Evolutionary conservation across 371 early-diverging fungal genomes (phyloP), one percentile per base, ranked within the genome.

Genomic region (Mucor velutinosus): DNA sequence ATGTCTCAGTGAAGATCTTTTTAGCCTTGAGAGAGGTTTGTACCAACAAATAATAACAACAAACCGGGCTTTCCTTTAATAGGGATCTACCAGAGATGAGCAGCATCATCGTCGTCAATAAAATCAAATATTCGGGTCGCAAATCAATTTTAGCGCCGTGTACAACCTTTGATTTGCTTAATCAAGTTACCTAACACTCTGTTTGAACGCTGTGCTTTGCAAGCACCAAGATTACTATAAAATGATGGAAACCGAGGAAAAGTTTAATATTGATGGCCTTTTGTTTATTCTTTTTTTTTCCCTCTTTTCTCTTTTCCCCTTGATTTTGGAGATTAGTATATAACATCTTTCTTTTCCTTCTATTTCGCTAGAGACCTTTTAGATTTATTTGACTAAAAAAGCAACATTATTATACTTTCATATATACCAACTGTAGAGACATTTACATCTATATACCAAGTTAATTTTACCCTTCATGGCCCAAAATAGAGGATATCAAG

Each of bases 181-280:
- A 17, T 43, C n/a, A 35, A 43, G 43, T 43, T 43, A 43, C 43
- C 17, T 43, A 43, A 6, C 43, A 23, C 49, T 49, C 19, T 19
- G 19, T n/a, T 49, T 49, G 10, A 49, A 21, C 6, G 23, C 21
- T 49, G 49, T 49, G 23, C 19, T 49, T 49, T 23, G n/a, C 23
- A 6, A 49, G 21, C 8, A 49, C 45, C 49, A 49, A 39, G 41
- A 59, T 59, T 41, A 41, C 43, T 41, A 60, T 47, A 63, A 63
- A 21, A 10, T 17, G 10, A 37, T 63, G 53, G 49, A 63, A 55
- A 63, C 56, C 53, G 56, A 63, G 29, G 64, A 63, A 63, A 55
- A 7, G 12, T 17, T 10, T 6, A 11, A 33, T 35, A 35, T 17
- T 7, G 21, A 58, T 29, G 55, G 30, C 30, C 17, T 21, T 45